Evolutionary conservation across 345 rosid genomes (phyloP), one percentile per base, ranked within the genome.

Genomic region (Triadica sebifera): DNA sequence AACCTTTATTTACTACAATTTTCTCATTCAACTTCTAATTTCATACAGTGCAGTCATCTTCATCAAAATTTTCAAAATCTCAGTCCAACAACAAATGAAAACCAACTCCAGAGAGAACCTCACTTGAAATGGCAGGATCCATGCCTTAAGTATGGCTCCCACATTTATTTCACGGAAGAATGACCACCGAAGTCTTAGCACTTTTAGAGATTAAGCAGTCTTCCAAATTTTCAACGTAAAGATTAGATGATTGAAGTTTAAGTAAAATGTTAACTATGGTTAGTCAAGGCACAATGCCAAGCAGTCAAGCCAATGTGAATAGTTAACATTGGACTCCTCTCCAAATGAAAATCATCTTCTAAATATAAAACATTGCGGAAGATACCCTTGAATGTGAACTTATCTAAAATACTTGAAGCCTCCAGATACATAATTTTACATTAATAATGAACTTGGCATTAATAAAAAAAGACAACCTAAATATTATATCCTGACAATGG

Each of bases 311-410:
- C 19, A 65, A 65, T 46, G 16, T 6, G 4, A 25, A 22, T 22
- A 9, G 45, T 41, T 70, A 24, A 41, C 16, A 4, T 13, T 41
- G 41, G 22, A 22, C 8, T n/a, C 39, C 74, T 56, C 51, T 59
- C 39, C 56, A 43, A 45, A 58, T 37, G 38, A 20, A n/a, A 53
- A n/a, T 6, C n/a, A 19, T 22, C 8, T 6, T 11, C n/a, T 12
- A n/a, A 41, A 13, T 17, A 19, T 34, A 46, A 51, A 10, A 16
- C 9, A 34, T 29, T 70, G 20, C 7, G 25, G 57, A n/a, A 46
- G 11, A 67, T 16, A 20, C n/a, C 70, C 55, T 15, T 38, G 57
- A 12, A 69, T 53, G 9, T 17, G 16, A 69, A 66, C 70, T 66
- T 46, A 6, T 24, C 16, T 39, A 49, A 37, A 69, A 34, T 29